Conservation (phyloP, 176 grass and related monocot genomes). For the Eragrostis curvula region DNA sequence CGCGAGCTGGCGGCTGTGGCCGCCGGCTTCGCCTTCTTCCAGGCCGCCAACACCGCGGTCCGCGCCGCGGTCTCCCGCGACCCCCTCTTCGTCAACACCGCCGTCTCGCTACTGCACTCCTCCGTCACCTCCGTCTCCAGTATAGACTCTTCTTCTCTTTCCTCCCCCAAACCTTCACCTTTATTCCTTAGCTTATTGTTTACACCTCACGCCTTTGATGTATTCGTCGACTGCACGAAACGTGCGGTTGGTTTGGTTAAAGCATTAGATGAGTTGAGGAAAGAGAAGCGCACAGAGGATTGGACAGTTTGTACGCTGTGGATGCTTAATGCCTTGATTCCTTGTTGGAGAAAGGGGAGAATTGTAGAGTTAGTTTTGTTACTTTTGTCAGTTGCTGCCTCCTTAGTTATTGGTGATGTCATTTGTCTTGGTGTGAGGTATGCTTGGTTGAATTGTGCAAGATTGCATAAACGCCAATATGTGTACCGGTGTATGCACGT, state of each 20-base stretch:
- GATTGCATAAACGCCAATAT: background rate
- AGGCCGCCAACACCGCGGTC: constrained; percentile 71
- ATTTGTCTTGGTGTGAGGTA: constrained; percentile 27
- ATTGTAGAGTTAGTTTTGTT: background rate
- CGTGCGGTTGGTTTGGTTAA: background rate
- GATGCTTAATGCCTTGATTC: constrained; percentile 5
- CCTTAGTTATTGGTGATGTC: background rate
- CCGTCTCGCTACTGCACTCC: constrained; percentile 89
- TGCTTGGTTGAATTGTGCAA: background rate
- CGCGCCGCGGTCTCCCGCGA: constrained; percentile 69
- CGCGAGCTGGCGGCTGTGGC: constrained; percentile 63
- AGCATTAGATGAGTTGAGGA: background rate
- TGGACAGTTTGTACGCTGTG: background rate
- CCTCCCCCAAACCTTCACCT: constrained; percentile 1
- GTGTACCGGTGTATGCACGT: no score
- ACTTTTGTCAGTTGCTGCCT: constrained; percentile 7
- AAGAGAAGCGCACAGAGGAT: background rate
- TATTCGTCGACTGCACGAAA: constrained; percentile 24
- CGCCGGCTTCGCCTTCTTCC: constrained; percentile 87
- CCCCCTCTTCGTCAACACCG: constrained; percentile 90
- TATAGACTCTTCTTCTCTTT: background rate
- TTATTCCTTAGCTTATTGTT: constrained; percentile 24
- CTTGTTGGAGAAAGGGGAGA: background rate
- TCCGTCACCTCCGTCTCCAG: constrained; percentile 76
- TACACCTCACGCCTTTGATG: background rate